Conservation (phyloP, 2,329 filamentous ascomycete species). For the Rutstroemia sp. region DNA sequence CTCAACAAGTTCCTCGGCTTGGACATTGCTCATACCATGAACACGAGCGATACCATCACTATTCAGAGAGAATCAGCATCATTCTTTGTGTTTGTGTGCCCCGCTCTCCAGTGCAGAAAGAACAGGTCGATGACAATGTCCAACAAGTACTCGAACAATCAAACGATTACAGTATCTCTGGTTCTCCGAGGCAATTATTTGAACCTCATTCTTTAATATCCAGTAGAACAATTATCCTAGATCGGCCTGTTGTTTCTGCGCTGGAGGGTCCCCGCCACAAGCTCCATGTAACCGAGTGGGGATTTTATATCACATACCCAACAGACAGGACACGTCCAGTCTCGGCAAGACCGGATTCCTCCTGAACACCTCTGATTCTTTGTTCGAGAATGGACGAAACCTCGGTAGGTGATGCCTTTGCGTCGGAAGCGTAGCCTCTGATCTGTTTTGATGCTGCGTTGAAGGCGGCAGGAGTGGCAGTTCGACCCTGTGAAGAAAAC, state of each 20-base stretch:
- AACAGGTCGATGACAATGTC: no score
- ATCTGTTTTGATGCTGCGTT: constrained; percentile 63
- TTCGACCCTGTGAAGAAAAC: constrained; percentile 66
- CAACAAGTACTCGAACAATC: no score
- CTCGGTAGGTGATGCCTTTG: constrained; percentile 94
- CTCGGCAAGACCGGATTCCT: constrained; percentile 94
- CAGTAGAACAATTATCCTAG: background rate
- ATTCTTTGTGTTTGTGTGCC: background rate
- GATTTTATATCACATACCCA: constrained; percentile 62
- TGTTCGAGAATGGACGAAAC: constrained; percentile 99
- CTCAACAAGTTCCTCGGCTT: constrained; percentile 99
- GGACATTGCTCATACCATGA: constrained; percentile 99
- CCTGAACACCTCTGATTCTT: constrained; percentile 96
- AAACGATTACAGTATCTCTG: background rate
- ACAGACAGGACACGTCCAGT: constrained; percentile 98
- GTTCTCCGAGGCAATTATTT: no score
- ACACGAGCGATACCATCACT: constrained; percentile 99
- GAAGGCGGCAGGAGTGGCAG: constrained; percentile 71
- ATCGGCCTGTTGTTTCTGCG: background rate
- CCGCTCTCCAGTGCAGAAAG: no score
- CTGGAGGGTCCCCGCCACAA: no score
- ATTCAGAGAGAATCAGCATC: constrained; percentile 26
- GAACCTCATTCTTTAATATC: background rate
- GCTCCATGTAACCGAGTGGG: no score
- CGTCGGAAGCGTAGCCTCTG: constrained; percentile 85